Evolutionary conservation across 1,139 yeast species (phyloP), one percentile per base, ranked within the genome.

Genomic region (Yamadazyma diospyri): DNA sequence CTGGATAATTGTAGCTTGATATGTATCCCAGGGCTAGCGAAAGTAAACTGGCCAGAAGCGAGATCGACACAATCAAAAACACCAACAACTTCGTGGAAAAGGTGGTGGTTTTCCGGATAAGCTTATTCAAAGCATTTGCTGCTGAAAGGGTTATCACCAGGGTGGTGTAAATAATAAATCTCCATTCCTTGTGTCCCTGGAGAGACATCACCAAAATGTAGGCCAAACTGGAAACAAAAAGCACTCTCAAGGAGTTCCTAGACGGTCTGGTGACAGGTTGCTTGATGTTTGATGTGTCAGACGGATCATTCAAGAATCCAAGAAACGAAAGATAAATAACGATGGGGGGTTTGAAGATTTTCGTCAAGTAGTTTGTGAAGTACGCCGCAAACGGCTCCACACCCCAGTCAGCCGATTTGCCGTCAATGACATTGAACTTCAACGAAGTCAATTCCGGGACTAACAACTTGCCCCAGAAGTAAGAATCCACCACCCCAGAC

Each of bases 181-280:
- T 72, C 95, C 95, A 87, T 62, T 92, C 97, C 55, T 89, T 92
- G 48, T 89, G 97, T 2, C 94, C 92, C 53, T 84, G 94, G 35
- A 81, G 55, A 0, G 97, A 88, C 72, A 88, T 72, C 2, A 75
- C 53, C 2, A 64, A 45, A 19, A 87, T 69, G 51, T 64, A 89
- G 8, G 76, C 33, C 3, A 78, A 23, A 0, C 83, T 60, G 0
- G 87, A 63, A 4, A 55, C 29, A 23, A 50, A 53, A 27, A 68
- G 48, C 18, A 64, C 52, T 23, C 64, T 50, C 29, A 69, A 48
- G 1, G 72, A 57, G 42, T 65, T 50, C 29, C 49, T 55, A 1
- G 69, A 67, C 2, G 69, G 72, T 29, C 63, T 61, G 8, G 37
- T 26, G 22, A 27, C 40, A 18, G 9, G 8, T 7, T 6, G 20